Conservation (phyloP, 2,329 filamentous ascomycete species). For the Cytospora leucostoma region DNA sequence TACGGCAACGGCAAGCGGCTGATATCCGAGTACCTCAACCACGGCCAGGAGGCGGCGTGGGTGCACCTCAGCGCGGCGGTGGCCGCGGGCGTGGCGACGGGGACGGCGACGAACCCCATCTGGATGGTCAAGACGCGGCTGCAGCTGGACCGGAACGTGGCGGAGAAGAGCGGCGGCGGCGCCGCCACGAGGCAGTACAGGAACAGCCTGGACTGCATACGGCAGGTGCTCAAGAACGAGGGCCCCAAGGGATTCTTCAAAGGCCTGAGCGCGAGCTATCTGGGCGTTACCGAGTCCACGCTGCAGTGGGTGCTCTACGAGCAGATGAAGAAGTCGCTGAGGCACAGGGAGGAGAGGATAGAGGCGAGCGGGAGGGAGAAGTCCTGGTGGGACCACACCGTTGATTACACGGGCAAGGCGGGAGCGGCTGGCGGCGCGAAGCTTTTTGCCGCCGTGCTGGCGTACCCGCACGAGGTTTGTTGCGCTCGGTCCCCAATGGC, state of each 20-base stretch:
- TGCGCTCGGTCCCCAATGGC: not conserved
- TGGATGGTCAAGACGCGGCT: constrained; percentile 94
- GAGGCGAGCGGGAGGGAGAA: constrained; percentile 61
- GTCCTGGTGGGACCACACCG: constrained; percentile 71
- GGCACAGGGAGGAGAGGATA: constrained; percentile 61
- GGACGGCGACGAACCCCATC: constrained; percentile 91
- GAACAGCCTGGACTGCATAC: constrained; percentile 85
- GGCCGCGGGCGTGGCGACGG: constrained; percentile 78
- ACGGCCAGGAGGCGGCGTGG: constrained; percentile 68
- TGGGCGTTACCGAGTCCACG: constrained; percentile 87
- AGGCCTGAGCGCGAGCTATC: constrained; percentile 86
- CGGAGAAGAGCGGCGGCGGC: constrained; percentile 56
- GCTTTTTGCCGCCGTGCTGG: constrained; percentile 77
- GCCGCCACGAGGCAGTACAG: constrained; percentile 67
- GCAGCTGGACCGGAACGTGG: constrained; percentile 85
- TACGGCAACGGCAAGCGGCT: constrained; percentile 90
- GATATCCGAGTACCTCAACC: constrained; percentile 73
- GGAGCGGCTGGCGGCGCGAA: constrained; percentile 82
- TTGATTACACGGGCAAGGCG: constrained; percentile 78
- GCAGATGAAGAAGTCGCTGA: constrained; percentile 79
- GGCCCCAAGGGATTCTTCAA: constrained; percentile 83
- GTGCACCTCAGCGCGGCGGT: constrained; percentile 79
- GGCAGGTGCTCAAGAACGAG: constrained; percentile 78
- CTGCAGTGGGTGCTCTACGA: constrained; percentile 95
- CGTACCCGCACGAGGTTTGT: constrained; percentile 87